Base-by-base conservation (phyloP, 192 early-diverging fungal species). In the Haplosporangium gracile region DNA sequence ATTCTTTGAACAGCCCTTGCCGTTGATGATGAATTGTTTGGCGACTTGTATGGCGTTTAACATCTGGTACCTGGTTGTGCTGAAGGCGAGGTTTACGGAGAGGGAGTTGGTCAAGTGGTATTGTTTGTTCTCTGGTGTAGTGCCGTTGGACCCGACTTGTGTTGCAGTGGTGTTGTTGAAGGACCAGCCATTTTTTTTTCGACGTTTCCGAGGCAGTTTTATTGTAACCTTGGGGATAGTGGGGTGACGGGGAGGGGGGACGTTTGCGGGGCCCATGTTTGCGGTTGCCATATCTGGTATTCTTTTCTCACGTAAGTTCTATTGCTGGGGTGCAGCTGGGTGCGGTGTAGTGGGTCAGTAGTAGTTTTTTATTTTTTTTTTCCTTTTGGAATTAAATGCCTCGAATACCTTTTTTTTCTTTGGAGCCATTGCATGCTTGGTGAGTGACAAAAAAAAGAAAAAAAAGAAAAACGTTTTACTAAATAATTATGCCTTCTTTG, bases 21-120 rank as follows among this genome's bases (percentile, higher is more conserved):
- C 79, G 0, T 29, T 79, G 10, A 38, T 70, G 22, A 60, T 86
- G 51, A 70, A 5, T 45, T 51, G 76, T 0, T 63, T 86, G 36
- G 74, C 78, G 11, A 47, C 47, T 0, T 77, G 78, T 42, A 86
- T 86, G 75, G 78, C 69, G 1, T 77, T 80, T 38, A 75, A 86
- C 22, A 76, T 86, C 49, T 80, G 83, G 83, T 69, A 34, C 45
- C 47, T 81, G 36, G 76, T 81, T 15, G 84, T 81, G 22, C 32
- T 72, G 15, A 70, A 49, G 29, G 60, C 40, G 34, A 40, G 38
- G 7, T 34, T 70, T n/a, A 65, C 11, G 1, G 84, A 86, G 43
- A 70, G 78, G 4, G 49, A 86, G 63, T 11, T 86, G 20, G 68
- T 86, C 8, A 47, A 55, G 22, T 86, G 84, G 84, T 86, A 78